Percentiles rank a stretch among this genome's conserved stretches.
These are phyloP conservation scores for Penicillium samsonianum DNA, from an alignment of 495 filamentous ascomycete genomes.

Conservation along the genomic window DNA sequence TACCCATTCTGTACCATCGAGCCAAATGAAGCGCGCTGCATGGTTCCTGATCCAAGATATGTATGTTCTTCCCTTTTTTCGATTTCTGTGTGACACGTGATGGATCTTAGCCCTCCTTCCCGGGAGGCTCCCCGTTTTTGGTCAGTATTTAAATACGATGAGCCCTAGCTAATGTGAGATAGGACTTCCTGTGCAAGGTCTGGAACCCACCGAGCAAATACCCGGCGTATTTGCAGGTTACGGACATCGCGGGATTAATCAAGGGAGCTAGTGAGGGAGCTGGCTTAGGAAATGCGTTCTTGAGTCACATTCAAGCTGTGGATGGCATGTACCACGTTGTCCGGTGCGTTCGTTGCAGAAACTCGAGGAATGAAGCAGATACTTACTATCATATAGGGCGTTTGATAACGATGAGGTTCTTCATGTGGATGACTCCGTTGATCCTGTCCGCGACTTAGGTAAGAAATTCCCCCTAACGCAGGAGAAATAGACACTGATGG, in stretches of 20 bases:
- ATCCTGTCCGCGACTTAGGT: constrained; percentile 1
- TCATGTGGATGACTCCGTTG: constrained; percentile 2
- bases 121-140: too few relatives aligned
- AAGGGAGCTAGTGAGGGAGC: constrained; percentile 1
- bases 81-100: background rate
- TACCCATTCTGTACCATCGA: constrained; percentile 3
- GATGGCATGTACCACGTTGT: constrained; percentile 3
- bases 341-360: background rate
- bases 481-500: background rate
- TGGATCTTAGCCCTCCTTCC: background rate
- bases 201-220: constrained; percentile 1
- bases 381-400: background rate
- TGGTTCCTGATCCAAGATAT: constrained; percentile 3
- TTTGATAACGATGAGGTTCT: constrained; percentile 4
- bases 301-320: constrained; percentile 1
- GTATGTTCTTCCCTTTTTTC: background rate
- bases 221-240: background rate
- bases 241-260: background rate
- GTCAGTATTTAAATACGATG: too few relatives aligned
- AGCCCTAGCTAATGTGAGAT: background rate
- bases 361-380: background rate
- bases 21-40: constrained; percentile 2
- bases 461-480: background rate
- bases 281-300: background rate
- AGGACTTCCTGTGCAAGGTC: background rate